phyloP scores from a whole-genome alignment of 805 yeast genomes.

The Cyberlindnera galapagoensis region DNA sequence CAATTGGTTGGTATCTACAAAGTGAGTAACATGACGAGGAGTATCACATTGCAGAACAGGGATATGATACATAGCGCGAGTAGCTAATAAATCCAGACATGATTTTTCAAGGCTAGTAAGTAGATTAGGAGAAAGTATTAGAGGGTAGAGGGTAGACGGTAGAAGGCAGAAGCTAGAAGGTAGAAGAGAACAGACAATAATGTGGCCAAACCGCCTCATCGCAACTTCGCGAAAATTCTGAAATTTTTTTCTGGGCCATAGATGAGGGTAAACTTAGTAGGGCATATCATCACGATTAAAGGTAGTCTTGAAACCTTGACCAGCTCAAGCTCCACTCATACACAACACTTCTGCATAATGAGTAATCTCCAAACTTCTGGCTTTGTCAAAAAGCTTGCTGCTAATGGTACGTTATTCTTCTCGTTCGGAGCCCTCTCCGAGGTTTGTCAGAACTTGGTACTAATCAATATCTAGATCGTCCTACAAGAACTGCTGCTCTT shows the following conservation, averaged over 20 bases:
- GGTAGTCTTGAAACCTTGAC: neutral
- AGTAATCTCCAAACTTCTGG: constrained; percentile 32
- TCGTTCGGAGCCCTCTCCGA: neutral
- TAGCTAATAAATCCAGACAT: too few species aligned
- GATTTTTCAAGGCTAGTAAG: too few species aligned
- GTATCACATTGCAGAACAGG: constrained; percentile 68
- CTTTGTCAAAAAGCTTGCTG: constrained; percentile 77
- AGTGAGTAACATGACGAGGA: constrained; percentile 82
- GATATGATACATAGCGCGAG: constrained; percentile 37
- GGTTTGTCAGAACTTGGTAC: neutral
- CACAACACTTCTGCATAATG: constrained; percentile 6
- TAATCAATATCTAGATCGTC: constrained; percentile 37
- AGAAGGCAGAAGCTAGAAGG: neutral
- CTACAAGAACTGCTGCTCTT: constrained; percentile 68
- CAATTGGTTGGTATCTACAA: constrained; percentile 95
- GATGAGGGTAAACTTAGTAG: neutral
- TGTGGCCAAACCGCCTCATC: constrained; percentile 1
- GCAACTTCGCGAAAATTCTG: neutral
- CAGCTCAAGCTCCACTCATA: neutral
- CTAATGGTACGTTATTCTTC: constrained; percentile 47
- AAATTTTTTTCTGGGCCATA: neutral
- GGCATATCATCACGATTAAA: neutral
- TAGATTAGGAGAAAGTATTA: too few species aligned
- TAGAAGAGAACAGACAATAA: neutral
- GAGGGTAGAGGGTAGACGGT: too few species aligned